Conservation (phyloP, 2,329 filamentous ascomycete species). For the Iodosphaeria phyllophila region DNA sequence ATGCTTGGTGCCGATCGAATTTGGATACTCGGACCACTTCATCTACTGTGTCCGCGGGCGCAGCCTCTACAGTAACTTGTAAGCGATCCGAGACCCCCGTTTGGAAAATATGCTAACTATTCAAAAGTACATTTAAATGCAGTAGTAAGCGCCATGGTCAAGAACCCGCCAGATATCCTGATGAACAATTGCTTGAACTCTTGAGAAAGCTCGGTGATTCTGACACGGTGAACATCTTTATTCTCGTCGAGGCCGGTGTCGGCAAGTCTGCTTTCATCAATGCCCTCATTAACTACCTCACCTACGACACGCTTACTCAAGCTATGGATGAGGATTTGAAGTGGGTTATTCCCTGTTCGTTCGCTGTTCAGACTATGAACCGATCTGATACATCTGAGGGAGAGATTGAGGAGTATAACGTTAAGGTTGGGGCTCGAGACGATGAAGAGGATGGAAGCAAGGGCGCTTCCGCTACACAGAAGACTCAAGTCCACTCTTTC, state of each 20-base stretch:
- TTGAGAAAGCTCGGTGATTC: too few species aligned
- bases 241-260: slow-evolving; percentile 27
- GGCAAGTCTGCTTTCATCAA: slow-evolving; percentile 31
- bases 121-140: too few species aligned
- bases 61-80: too few species aligned
- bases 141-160: too few species aligned
- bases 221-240: slow-evolving; percentile 22
- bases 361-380: slow-evolving; percentile 16
- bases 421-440: slow-evolving; percentile 12
- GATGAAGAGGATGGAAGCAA: slow-evolving; percentile 14
- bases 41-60: too few species aligned
- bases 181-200: too few species aligned
- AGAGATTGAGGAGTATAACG: slow-evolving; percentile 10
- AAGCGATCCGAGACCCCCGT: too few species aligned
- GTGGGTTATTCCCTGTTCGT: slow-evolving; percentile 20
- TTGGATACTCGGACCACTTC: too few species aligned
- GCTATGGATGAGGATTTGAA: slow-evolving; percentile 14
- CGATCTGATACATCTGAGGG: slow-evolving; percentile 4
- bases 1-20: too few species aligned
- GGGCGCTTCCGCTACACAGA: slow-evolving; percentile 18
- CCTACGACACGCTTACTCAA: slow-evolving; percentile 17
- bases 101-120: too few species aligned
- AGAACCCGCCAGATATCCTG: too few species aligned
- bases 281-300: slow-evolving; percentile 25
- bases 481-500: slow-evolving; percentile 15